Evolutionary conservation across 805 yeast species (phyloP).

Genomic region (Candida orba): DNA sequence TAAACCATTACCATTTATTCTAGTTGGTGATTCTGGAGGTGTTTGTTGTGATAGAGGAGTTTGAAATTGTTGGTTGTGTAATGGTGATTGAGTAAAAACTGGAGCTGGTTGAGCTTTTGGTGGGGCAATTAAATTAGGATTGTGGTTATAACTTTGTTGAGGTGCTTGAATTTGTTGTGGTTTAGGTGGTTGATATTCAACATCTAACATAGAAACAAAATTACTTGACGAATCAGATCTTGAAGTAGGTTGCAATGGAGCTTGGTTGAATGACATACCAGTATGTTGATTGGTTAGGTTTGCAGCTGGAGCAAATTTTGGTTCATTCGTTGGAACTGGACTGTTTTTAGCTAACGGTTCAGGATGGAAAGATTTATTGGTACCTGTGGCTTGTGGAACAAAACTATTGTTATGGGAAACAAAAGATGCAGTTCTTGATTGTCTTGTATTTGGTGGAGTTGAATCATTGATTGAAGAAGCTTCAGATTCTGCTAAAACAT

Average conservation of each 20-base stretch:
- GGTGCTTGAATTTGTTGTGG: too few species aligned
- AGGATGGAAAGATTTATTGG: slow-evolving; percentile 2
- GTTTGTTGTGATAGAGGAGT: slow-evolving; percentile 1
- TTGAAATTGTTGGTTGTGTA: slow-evolving; percentile 2
- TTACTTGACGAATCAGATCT: slow-evolving; percentile 16
- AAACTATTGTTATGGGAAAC: slow-evolving; percentile 1
- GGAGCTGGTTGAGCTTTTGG: slow-evolving; percentile 17
- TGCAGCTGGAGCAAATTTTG: slow-evolving; percentile 1
- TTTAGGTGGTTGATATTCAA: too few species aligned
- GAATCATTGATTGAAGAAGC: slow-evolving; percentile 18
- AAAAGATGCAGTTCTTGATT: slow-evolving; percentile 18
- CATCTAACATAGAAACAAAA: background rate
- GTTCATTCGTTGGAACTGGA: slow-evolving; percentile 3
- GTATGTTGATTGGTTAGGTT: background rate
- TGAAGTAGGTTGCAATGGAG: slow-evolving; percentile 30
- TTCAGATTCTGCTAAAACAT: slow-evolving; percentile 20
- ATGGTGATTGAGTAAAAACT: slow-evolving; percentile 5
- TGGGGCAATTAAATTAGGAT: slow-evolving; percentile 2
- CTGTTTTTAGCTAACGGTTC: slow-evolving; percentile 10
- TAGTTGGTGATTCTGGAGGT: background rate
- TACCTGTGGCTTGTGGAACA: too few species aligned
- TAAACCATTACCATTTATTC: background rate
- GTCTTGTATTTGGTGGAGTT: slow-evolving; percentile 10
- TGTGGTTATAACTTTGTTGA: background rate
- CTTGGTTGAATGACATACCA: slow-evolving; percentile 25